A percentile compares a stretch with the other conserved stretches of the same genome.
Conservation (phyloP, 371 early-diverging fungal genomes). For the Ordospora colligata region DNA sequence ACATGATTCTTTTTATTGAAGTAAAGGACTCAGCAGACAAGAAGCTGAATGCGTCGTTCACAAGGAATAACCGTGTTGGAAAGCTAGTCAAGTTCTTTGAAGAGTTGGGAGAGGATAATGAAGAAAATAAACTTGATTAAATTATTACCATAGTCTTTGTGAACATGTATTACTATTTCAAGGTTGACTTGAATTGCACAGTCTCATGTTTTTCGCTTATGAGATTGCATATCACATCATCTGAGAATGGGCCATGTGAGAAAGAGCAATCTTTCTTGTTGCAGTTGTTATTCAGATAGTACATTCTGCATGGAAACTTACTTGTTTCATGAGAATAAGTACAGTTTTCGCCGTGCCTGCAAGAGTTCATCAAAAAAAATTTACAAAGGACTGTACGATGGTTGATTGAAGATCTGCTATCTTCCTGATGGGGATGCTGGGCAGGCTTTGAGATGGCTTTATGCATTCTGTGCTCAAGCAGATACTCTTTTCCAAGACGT, state of each 20-base stretch:
- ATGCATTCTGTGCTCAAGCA: slow-evolving; percentile 16
- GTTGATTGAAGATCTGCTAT: slow-evolving; percentile 8
- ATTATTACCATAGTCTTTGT: neutral
- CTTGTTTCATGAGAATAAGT: slow-evolving; percentile 57
- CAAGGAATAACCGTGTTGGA: slow-evolving; percentile 25
- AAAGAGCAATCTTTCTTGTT: slow-evolving; percentile 55
- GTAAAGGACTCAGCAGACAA: neutral
- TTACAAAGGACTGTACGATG: slow-evolving; percentile 57
- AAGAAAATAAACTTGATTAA: neutral
- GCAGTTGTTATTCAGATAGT: slow-evolving; percentile 54
- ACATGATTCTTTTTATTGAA: neutral
- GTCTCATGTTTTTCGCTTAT: neutral
- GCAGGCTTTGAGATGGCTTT: neutral
- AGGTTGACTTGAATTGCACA: neutral
- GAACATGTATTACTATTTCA: neutral
- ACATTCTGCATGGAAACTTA: slow-evolving; percentile 58
- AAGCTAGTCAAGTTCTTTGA: slow-evolving; percentile 28
- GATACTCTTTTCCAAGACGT: slow-evolving; percentile 16
- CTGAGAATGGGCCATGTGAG: slow-evolving; percentile 54
- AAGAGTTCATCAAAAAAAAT: slow-evolving; percentile 58
- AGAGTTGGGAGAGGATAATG: slow-evolving; percentile 2
- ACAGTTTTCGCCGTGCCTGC: slow-evolving; percentile 57
- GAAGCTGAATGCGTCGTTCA: neutral
- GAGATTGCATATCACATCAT: slow-evolving; percentile 21
- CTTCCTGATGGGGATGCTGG: neutral